Evolutionary conservation across 1,284 basidiomycete species (phyloP), one percentile per base, ranked within the genome.

Genomic region (Moesziomyces sp.): DNA sequence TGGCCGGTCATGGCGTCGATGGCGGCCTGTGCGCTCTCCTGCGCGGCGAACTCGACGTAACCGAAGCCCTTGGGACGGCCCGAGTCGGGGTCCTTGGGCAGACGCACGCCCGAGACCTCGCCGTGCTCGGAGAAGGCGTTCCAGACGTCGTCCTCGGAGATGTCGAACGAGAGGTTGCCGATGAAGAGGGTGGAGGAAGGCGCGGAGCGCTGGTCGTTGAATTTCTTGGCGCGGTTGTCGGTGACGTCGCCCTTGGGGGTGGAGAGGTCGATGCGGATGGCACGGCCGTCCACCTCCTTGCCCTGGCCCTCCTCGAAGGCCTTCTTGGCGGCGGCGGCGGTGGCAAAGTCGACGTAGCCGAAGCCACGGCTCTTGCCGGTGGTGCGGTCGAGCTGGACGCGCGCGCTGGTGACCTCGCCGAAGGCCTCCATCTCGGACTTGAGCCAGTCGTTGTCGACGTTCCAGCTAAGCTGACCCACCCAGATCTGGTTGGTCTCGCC

Each of bases 401-500:
- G 91, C 16, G 93, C 94, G 40, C 90, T 90, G 74, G 91, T 88
- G 76, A 99, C 90, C 85, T 94, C 91, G 67, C 96, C 96, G 82
- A 91, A 95, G 57, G 89, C 87, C 51, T 91, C 90, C 80, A 99
- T 98, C 85, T 97, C 96, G 85, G 90, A 89, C 56, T 91, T 89
- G 75, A 99, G 90, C 89, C 94, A 94, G 86, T 97, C 96, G 85
- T 94, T 92, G 88, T 98, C 96, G 77, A 99, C 91, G 85, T 94
- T 94, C 94, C 94, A 99, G 35, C 93, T 96, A 52, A 99, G 89
- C 73, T 90, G 90, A 58, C 96, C 96, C 77, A 99, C 93, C 83
- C 95, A 99, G 80, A 98, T 89, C 54, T 90, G 91, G 83, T 89
- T 91, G 49, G 88, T 88, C 70, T 89, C 88, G 24, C 84, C 86